A percentile compares a stretch with the other conserved stretches of the same genome.
phyloP scores from a whole-genome alignment of 169 alveolate species.

The Plasmodium malariae region DNA sequence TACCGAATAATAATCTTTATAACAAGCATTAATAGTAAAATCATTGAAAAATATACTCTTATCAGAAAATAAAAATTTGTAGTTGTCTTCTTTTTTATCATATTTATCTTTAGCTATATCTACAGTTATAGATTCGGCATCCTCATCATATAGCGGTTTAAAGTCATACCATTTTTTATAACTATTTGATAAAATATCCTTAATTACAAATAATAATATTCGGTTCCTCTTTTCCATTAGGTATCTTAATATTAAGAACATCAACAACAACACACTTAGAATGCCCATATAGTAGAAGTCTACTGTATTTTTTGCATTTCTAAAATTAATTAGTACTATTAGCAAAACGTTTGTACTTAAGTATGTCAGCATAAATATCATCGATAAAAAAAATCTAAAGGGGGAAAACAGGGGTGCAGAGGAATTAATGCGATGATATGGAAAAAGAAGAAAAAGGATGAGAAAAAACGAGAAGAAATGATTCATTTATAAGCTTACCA shows the following conservation, averaged over 20 bases:
- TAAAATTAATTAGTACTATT: conserved; percentile 2
- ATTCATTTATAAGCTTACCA: background rate
- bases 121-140: conserved; percentile 52
- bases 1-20: conserved; percentile 55
- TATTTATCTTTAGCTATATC: conserved; percentile 31
- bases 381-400: conserved; percentile 15
- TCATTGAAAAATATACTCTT: conserved; percentile 53
- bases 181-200: conserved; percentile 31
- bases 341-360: conserved; percentile 11
- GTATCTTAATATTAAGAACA: conserved; percentile 49
- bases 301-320: background rate
- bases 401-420: no score
- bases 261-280: conserved; percentile 29
- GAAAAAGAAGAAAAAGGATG: background rate
- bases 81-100: conserved; percentile 27
- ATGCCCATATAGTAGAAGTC: conserved; percentile 39
- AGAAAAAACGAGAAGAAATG: background rate
- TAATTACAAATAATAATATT: conserved; percentile 21
- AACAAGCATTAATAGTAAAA: conserved; percentile 67
- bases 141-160: conserved; percentile 1
- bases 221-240: conserved; percentile 46
- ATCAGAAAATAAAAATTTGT: conserved; percentile 57
- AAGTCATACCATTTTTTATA: background rate
- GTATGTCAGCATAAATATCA: conserved; percentile 24
- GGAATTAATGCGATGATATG: no score